Evolutionary conservation across 2,329 filamentous ascomycete genomes (phyloP).

Genomic region (Davidsoniella neocaledoniae): DNA sequence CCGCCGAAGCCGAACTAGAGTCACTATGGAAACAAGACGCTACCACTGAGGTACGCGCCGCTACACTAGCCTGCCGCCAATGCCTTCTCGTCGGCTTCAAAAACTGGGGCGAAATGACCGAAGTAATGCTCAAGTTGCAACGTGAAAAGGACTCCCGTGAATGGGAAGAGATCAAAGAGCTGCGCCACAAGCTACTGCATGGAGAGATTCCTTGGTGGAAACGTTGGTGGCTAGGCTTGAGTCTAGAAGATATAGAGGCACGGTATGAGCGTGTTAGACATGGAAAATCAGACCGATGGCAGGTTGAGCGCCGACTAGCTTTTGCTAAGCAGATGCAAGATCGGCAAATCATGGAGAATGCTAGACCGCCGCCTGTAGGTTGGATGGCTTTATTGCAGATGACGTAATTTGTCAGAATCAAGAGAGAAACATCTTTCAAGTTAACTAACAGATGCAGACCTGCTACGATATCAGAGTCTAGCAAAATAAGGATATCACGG

Average conservation of each 20-base stretch:
- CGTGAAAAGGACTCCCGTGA: slow-evolving; percentile 33
- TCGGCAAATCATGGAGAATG: slow-evolving; percentile 34
- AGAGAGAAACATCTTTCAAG: neutral
- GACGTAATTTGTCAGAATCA: neutral
- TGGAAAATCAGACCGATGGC: slow-evolving; percentile 37
- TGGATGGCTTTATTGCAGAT: slow-evolving; percentile 22
- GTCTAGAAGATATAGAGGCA: slow-evolving; percentile 23
- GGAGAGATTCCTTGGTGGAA: slow-evolving; percentile 10
- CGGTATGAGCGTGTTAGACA: slow-evolving; percentile 22
- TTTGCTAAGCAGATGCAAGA: slow-evolving; percentile 21
- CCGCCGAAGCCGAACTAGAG: slow-evolving; percentile 53
- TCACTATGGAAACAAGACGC: slow-evolving; percentile 15
- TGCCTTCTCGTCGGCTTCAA: slow-evolving; percentile 61
- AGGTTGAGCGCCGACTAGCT: slow-evolving; percentile 30
- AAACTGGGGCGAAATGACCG: slow-evolving; percentile 74
- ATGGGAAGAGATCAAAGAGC: slow-evolving; percentile 23
- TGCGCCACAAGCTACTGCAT: slow-evolving; percentile 14
- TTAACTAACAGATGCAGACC: neutral
- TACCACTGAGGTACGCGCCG: slow-evolving; percentile 16
- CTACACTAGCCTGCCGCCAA: slow-evolving; percentile 47
- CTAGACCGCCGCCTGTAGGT: slow-evolving; percentile 22
- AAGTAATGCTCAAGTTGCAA: slow-evolving; percentile 20
- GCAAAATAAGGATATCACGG: neutral
- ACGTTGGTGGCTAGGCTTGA: slow-evolving; percentile 19
- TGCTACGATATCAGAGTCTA: neutral